Conservation (phyloP, 345 rosid species). For the Acer saccharum region DNA sequence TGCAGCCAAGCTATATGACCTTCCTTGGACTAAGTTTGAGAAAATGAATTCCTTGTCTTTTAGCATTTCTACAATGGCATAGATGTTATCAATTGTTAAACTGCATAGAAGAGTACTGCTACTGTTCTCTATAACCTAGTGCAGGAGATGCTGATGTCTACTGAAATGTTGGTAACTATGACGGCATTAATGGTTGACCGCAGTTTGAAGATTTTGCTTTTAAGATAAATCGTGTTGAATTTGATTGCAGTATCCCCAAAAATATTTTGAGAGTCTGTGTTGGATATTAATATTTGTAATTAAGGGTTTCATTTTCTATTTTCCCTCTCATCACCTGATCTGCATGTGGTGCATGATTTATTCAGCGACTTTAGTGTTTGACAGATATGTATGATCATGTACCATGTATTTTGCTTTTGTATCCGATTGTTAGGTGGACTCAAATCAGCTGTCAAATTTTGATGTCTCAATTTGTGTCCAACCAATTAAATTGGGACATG, state of each 20-base stretch:
- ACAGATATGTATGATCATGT: not conserved
- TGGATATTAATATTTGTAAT: slow-evolving; percentile 3
- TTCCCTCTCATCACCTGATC: not conserved
- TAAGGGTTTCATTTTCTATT: not conserved
- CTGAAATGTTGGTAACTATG: not conserved
- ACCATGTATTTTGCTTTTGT: not conserved
- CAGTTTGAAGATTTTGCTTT: too few species aligned
- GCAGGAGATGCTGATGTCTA: not conserved
- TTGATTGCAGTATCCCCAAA: too few species aligned
- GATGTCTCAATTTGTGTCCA: too few species aligned
- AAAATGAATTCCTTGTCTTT: not conserved
- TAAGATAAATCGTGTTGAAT: too few species aligned
- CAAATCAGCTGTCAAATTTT: too few species aligned
- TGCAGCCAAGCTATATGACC: not conserved
- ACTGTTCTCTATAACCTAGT: not conserved
- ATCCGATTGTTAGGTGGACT: slow-evolving; percentile 51
- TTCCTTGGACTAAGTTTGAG: not conserved
- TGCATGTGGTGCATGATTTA: slow-evolving; percentile 11
- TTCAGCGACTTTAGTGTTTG: not conserved
- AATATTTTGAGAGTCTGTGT: not conserved
- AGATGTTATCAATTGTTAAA: not conserved
- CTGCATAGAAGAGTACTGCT: not conserved
- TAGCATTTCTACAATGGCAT: too few species aligned
- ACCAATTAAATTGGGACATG: too few species aligned
- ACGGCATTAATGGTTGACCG: not conserved